Evolutionary conservation across 208 protist genomes (phyloP), one percentile per base, ranked within the genome.

Genomic region (Wallacemonas rigidus): DNA sequence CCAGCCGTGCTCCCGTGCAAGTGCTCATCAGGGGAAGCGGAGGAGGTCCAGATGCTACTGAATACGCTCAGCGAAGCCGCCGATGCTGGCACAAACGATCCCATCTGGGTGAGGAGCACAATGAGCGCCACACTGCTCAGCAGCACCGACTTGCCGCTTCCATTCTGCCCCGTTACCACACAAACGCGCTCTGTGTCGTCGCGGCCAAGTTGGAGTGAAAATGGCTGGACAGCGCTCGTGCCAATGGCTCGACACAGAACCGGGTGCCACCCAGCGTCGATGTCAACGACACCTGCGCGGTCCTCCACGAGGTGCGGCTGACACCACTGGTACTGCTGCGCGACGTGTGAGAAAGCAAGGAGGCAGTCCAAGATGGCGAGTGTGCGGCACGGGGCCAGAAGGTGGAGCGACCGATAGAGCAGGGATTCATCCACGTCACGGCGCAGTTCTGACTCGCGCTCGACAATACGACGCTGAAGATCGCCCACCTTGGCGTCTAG

Each of bases 71-170:
- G 51, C 2, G 70, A 69, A 3, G 81, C 86, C 14, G 67, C 45
- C 3, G 71, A 71, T 39, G 95, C 94, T 6, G 97, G 96, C n/a
- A 98, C 96, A 82, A 92, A 97, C 61, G 77, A 97, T 11, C 97
- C 97, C 6, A 98, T 67, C 61, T 98, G 97, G 1, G 95, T 92
- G 26, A 99, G 75, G 63, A 96, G 96, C 2, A 95, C 89, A 50
- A 97, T 95, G 41, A 97, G 81, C 3, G 88, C 97, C 3, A 98
- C 88, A n/a, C 98, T 90, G 53, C 86, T 86, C 14, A 99, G 82
- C 35, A 98, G 90, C 1, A 98, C 81, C 7, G 94, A 97, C 74
- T 98, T 98, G 3, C 96, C 96, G 67, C 91, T 96, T 40, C 88
- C 86, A 77, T 97, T 98, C 2, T 85, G 79, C 15, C 96, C 95